A percentile compares a stretch with the other conserved stretches of the same genome.
Conservation (phyloP, 2,329 filamentous ascomycete genomes). For the Pseudomassariella vexata region DNA sequence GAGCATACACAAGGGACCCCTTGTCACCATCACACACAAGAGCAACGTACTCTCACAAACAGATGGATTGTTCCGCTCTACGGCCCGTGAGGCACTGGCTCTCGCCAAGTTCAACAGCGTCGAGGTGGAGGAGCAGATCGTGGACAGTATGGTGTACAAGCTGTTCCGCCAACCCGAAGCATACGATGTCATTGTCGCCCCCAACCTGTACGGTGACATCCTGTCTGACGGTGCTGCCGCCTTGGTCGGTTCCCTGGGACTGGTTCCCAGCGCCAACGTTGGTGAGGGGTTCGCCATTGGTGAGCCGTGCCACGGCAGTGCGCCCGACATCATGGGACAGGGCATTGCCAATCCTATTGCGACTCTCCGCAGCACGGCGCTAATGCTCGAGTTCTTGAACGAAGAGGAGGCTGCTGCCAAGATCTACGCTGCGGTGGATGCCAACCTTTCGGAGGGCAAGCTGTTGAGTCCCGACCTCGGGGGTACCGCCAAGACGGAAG, state of each 20-base stretch:
- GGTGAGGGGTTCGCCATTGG: constrained; percentile 92
- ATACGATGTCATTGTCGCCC: constrained; percentile 97
- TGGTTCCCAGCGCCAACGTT: constrained; percentile 93
- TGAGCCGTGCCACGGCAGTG: constrained; percentile 94
- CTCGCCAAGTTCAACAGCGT: constrained; percentile 57
- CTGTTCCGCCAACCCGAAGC: constrained; percentile 91
- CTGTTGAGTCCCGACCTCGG: constrained; percentile 86
- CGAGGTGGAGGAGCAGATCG: constrained; percentile 90
- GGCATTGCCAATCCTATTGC: constrained; percentile 95
- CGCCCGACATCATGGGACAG: constrained; percentile 90
- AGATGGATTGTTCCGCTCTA: constrained; percentile 87
- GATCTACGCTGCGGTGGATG: constrained; percentile 91
- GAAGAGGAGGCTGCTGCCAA: constrained; percentile 79
- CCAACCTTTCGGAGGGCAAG: constrained; percentile 76
- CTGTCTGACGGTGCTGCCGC: constrained; percentile 93
- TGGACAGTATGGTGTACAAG: constrained; percentile 99
- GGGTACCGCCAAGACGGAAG: constrained; percentile 75
- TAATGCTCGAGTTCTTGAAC: constrained; percentile 95
- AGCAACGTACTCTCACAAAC: constrained; percentile 95
- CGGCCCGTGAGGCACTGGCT: constrained; percentile 67
- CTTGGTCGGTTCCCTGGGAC: constrained; percentile 82
- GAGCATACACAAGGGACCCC: constrained; percentile 60
- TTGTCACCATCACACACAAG: constrained; percentile 98
- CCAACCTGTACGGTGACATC: constrained; percentile 96
- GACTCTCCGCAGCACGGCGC: constrained; percentile 79